phyloP scores from a whole-genome alignment of 2,329 filamentous ascomycete species.

The Fonsecaea pedrosoi region DNA sequence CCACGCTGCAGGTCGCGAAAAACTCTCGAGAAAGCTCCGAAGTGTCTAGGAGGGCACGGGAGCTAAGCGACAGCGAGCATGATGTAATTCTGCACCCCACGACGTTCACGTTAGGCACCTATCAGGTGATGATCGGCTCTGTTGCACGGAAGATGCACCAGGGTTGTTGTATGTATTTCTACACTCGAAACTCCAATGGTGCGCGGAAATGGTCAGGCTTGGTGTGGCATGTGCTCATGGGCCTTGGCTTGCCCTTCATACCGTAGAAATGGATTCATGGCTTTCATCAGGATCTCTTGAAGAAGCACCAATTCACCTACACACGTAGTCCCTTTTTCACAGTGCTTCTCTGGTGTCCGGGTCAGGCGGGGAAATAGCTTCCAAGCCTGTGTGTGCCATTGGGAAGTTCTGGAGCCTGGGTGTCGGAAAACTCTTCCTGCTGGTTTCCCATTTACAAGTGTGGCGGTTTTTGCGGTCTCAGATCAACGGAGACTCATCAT shows the following conservation, averaged over 20 bases:
- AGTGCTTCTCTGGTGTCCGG: neutral
- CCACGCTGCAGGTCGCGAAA: neutral
- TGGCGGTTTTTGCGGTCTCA: neutral
- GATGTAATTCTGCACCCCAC: constrained; percentile 5
- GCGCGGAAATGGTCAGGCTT: neutral
- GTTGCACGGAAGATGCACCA: neutral
- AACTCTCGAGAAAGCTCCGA: neutral
- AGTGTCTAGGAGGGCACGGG: neutral
- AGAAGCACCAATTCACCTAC: neutral
- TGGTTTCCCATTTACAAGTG: neutral
- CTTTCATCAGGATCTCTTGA: neutral
- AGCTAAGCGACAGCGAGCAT: neutral
- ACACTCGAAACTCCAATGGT: neutral
- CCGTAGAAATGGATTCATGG: neutral
- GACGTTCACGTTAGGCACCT: neutral
- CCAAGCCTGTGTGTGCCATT: neutral
- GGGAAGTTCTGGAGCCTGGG: neutral
- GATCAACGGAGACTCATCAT: neutral
- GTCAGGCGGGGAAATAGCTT: neutral
- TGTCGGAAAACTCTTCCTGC: neutral
- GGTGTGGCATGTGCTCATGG: constrained; percentile 1
- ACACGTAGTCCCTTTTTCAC: neutral
- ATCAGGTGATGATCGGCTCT: neutral
- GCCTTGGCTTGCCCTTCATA: neutral
- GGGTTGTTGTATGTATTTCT: neutral